A percentile compares a stretch with the other conserved stretches of the same genome.
phyloP scores from a whole-genome alignment of 805 yeast species.

The Ascoidea rubescens region DNA sequence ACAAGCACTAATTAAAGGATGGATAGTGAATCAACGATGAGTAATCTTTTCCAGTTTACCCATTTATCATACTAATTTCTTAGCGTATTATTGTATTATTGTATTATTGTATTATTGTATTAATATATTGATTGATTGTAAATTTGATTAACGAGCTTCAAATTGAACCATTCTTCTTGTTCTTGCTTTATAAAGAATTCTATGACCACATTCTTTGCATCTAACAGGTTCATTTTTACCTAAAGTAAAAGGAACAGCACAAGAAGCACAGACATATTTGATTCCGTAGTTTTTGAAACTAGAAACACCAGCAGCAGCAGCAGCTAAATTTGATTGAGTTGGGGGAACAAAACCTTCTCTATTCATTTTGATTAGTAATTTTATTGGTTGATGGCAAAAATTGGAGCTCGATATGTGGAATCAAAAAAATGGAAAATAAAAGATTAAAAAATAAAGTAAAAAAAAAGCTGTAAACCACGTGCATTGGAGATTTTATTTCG shows the following conservation, averaged over 20 bases:
- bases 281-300: conserved; percentile 68
- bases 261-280: conserved; percentile 90
- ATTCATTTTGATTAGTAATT: conserved; percentile 9
- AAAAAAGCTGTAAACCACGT: neutral
- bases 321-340: conserved; percentile 55
- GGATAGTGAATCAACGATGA: no score
- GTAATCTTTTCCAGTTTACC: no score
- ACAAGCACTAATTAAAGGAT: no score
- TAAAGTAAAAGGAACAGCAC: conserved; percentile 79
- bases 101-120: no score
- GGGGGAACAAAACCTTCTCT: conserved; percentile 88
- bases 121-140: conserved; percentile 23
- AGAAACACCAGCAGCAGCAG: conserved; percentile 73
- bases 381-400: neutral
- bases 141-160: conserved; percentile 22
- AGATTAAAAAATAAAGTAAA: no score
- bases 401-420: no score
- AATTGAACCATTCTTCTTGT: conserved; percentile 84
- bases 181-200: conserved; percentile 93
- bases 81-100: no score
- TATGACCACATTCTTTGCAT: conserved; percentile 97
- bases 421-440: no score
- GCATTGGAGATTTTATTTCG: neutral
- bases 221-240: conserved; percentile 93
- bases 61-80: no score